phyloP scores from a whole-genome alignment of 2,329 filamentous ascomycete species.

The Colletotrichum kahawae region DNA sequence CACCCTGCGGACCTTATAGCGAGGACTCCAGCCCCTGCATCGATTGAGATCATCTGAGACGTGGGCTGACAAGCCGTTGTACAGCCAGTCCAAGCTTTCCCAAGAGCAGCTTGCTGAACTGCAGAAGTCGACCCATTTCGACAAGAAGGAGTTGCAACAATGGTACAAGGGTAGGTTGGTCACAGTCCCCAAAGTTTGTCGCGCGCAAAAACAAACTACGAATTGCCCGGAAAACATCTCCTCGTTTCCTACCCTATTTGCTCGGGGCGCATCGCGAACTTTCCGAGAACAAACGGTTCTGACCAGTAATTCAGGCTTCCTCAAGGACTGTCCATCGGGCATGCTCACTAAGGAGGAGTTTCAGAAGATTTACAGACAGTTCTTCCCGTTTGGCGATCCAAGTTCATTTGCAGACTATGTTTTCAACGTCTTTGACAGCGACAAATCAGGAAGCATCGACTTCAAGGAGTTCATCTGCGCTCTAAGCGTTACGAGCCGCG shows the following conservation, averaged over 20 bases:
- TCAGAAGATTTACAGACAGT: constrained; percentile 99
- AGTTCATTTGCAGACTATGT: constrained; percentile 98
- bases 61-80: background rate
- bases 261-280: background rate
- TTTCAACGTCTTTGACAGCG: constrained; percentile 98
- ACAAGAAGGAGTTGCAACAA: constrained; percentile 99
- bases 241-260: background rate
- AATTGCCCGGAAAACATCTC: background rate
- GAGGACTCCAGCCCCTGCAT: background rate
- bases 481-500: constrained; percentile 92
- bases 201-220: background rate
- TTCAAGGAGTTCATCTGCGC: constrained; percentile 99
- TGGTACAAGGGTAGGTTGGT: constrained; percentile 91
- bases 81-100: constrained; percentile 97
- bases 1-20: background rate
- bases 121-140: constrained; percentile 96
- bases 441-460: constrained; percentile 97
- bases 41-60: background rate
- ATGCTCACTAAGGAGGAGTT: constrained; percentile 98
- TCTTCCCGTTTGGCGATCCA: constrained; percentile 98
- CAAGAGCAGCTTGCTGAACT: constrained; percentile 95
- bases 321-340: constrained; percentile 97
- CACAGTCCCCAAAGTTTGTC: background rate
- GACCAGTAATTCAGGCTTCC: constrained; percentile 71
- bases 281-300: background rate